Conservation (phyloP, 2,329 filamentous ascomycete species). For the Phialophora tarda region DNA sequence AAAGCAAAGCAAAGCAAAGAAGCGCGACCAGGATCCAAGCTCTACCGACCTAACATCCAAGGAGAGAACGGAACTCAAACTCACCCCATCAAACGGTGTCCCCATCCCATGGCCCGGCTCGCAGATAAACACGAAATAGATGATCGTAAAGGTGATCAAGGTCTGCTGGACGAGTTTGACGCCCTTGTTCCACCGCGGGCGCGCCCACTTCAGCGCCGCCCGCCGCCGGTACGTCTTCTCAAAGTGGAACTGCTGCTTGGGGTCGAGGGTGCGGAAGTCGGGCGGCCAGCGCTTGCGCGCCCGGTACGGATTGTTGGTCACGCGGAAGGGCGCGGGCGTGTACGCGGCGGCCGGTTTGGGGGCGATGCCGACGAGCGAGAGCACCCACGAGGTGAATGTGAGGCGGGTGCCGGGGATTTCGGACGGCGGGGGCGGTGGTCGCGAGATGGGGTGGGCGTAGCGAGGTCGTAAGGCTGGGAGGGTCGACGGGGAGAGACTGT, state of each 20-base stretch:
- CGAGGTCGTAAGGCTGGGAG: slow-evolving; percentile 24
- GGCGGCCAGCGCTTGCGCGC: slow-evolving; percentile 69
- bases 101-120: slow-evolving; percentile 34
- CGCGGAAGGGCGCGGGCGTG: slow-evolving; percentile 37
- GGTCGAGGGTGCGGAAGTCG: slow-evolving; percentile 65
- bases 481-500: neutral
- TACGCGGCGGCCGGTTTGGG: slow-evolving; percentile 27
- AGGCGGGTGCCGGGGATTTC: slow-evolving; percentile 28
- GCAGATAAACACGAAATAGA: slow-evolving; percentile 39
- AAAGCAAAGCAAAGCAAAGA: neutral
- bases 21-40: neutral
- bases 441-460: slow-evolving; percentile 26
- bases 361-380: slow-evolving; percentile 31
- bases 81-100: slow-evolving; percentile 37
- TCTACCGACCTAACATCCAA: too few relatives aligned
- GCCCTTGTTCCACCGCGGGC: slow-evolving; percentile 63
- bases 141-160: slow-evolving; percentile 46
- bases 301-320: slow-evolving; percentile 60
- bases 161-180: slow-evolving; percentile 64
- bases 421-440: slow-evolving; percentile 1
- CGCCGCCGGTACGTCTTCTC: slow-evolving; percentile 69
- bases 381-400: slow-evolving; percentile 33
- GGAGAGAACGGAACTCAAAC: neutral
- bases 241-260: slow-evolving; percentile 71
- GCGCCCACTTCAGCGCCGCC: slow-evolving; percentile 64